Base-by-base conservation (phyloP, 805 yeast genomes). In the Candida arabinofermentans region DNA sequence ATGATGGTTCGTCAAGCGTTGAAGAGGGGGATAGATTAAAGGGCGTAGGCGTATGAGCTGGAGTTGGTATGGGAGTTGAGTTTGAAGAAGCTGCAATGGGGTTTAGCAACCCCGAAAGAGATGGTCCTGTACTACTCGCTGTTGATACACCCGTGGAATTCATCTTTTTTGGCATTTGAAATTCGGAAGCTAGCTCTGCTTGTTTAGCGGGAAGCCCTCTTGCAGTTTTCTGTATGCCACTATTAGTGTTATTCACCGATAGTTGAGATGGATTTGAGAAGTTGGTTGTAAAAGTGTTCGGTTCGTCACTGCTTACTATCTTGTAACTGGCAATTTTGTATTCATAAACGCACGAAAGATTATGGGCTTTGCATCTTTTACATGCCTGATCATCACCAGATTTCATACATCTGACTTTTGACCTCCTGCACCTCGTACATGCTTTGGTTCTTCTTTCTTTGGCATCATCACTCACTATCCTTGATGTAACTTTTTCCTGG, bases 341-440 rank as follows among this genome's bases (percentile, higher is more conserved):
- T 36, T 77, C 79, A 57, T 74, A 81, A 24, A 74, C 72, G 51
- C 88, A 82, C 34, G 71, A 72, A 23, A 75, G 66, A 14, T 75
- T 75, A 16, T 65, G 69, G 29, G 71, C 69, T 13, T 66, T 48
- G 55, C 89, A 82, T 42, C 86, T 56, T 46, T 72, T 74, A 56
- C 89, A 82, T 2, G 82, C 81, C 39, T 74, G 52, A 39, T 56
- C 61, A 47, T 52, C 56, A 2, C 64, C 66, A 5, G 64, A 51
- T 51, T 78, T 78, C 29, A 70, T 70, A 51, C 89, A 82, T 57
- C 72, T 79, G 22, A 81, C 80, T 59, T 82, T 82, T 18, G 82
- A 69, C 53, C 68, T 68, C 42, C 84, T 72, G 56, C 89, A 82
- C 50, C 70, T 69, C 19, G 76, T 67, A 57, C 89, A 82, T 3